Percentiles rank a stretch among this genome's conserved stretches.
Evolutionary conservation across 306 rosid genomes (phyloP).

Genomic region (Luffa acutangula): DNA sequence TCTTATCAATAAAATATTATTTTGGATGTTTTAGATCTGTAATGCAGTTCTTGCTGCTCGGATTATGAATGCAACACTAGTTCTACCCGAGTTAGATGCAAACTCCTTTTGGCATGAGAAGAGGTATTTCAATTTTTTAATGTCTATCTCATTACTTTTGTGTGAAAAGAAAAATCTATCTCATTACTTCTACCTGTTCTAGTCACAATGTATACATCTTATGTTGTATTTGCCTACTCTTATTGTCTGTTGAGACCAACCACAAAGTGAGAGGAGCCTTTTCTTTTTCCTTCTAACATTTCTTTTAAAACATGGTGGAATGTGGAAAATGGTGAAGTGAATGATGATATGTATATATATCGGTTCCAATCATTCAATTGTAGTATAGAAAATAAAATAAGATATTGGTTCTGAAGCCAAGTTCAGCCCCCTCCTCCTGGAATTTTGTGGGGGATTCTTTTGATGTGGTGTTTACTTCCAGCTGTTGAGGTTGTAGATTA

Average conservation of each 20-base stretch:
- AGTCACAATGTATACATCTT: neutral
- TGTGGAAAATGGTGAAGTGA: neutral
- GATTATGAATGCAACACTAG: slow-evolving; percentile 92
- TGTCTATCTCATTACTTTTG: neutral
- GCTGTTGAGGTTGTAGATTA: neutral
- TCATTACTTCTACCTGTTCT: neutral
- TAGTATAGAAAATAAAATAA: neutral
- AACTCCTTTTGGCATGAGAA: slow-evolving; percentile 97
- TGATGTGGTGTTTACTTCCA: neutral
- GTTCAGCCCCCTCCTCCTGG: neutral
- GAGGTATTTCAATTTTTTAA: slow-evolving; percentile 33
- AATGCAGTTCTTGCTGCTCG: slow-evolving; percentile 98
- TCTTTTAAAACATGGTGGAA: neutral
- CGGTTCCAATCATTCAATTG: neutral
- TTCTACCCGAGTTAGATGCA: slow-evolving; percentile 90
- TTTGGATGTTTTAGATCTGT: slow-evolving; percentile 56
- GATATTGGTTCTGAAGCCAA: neutral
- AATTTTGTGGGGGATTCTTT: neutral
- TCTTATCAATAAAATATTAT: neutral
- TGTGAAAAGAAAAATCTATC: neutral
- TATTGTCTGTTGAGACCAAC: neutral
- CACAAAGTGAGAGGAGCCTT: neutral
- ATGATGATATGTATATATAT: neutral
- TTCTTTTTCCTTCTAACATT: neutral
- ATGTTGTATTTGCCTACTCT: neutral